These are phyloP conservation scores for Karstenula rhodostoma DNA, from an alignment of 2,329 filamentous ascomycete genomes.

Conservation along the genomic window DNA sequence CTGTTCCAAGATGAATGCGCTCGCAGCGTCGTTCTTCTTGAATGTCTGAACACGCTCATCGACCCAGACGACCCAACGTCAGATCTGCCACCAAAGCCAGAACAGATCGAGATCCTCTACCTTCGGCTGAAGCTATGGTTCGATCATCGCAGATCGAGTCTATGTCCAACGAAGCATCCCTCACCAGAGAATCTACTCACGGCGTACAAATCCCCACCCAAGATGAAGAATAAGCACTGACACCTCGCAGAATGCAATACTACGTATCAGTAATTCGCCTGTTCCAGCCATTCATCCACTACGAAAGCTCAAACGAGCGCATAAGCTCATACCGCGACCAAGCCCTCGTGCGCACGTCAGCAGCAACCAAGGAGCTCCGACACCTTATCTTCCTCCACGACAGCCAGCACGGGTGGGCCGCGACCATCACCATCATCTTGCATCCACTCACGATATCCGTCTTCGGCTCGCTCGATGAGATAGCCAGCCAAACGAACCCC, in stretches of 20 bases:
- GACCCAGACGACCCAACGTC: conserved; percentile 17
- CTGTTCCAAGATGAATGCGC: conserved; percentile 38
- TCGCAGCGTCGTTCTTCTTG: conserved; percentile 35
- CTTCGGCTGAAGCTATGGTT: conserved; percentile 35
- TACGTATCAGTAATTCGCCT: conserved; percentile 36
- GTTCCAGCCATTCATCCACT: conserved; percentile 31
- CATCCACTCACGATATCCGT: conserved; percentile 36
- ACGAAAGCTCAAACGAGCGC: conserved; percentile 20
- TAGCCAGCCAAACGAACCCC: conserved; percentile 21
- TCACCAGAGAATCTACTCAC: conserved; percentile 37
- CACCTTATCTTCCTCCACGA: conserved; percentile 37
- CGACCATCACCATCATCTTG: conserved; percentile 34
- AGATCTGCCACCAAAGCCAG: conserved; percentile 22
- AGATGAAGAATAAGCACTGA: conserved; percentile 17
- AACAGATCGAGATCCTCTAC: conserved; percentile 32
- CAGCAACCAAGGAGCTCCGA: conserved; percentile 33
- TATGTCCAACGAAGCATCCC: conserved; percentile 31
- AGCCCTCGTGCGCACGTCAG: conserved; percentile 24
- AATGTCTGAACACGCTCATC: conserved; percentile 28
- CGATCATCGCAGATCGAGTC: conserved; percentile 22
- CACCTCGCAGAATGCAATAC: conserved; percentile 33
- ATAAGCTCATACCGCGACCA: conserved; percentile 26
- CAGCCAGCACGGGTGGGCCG: conserved; percentile 33
- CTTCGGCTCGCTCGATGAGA: conserved; percentile 39
- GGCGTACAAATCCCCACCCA: conserved; percentile 30